Evolutionary conservation across 2,329 filamentous ascomycete species (phyloP).

Genomic region (Monosporascus sp.): DNA sequence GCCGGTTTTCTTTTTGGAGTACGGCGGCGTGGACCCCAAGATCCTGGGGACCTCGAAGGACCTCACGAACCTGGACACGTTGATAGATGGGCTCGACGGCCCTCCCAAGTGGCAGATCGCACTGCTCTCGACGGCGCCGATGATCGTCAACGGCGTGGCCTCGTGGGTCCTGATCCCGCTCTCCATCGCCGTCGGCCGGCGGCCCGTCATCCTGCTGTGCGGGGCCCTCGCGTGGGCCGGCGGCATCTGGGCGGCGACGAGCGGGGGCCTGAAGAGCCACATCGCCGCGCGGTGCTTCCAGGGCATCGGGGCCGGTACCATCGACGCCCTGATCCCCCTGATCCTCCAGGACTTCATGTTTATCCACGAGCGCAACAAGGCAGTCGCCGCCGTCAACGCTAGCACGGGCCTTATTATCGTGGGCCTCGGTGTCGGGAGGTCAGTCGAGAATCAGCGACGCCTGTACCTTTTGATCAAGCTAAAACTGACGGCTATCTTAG

Average conservation of each 20-base stretch:
- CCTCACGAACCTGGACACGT: conserved; percentile 14
- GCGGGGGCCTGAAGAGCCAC: conserved; percentile 24
- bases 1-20: conserved; percentile 31
- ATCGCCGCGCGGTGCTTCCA: conserved; percentile 29
- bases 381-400: conserved; percentile 26
- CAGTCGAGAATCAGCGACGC: conserved; percentile 1
- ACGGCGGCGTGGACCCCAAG: conserved; percentile 25
- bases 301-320: conserved; percentile 30
- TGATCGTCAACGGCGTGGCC: conserved; percentile 30
- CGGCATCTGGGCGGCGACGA: conserved; percentile 31
- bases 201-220: conserved; percentile 30
- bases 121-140: conserved; percentile 29
- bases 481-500: neutral
- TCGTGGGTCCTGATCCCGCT: conserved; percentile 33
- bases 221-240: conserved; percentile 29
- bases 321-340: conserved; percentile 32
- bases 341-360: conserved; percentile 35
- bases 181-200: conserved; percentile 31
- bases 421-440: conserved; percentile 18
- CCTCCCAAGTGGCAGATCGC: conserved; percentile 23
- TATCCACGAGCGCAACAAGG: conserved; percentile 32
- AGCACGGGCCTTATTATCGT: conserved; percentile 27
- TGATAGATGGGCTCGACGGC: conserved; percentile 26
- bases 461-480: neutral
- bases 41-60: conserved; percentile 15